Evolutionary conservation across 495 filamentous ascomycete genomes (phyloP), one percentile per base, ranked within the genome.

Genomic region (Poronia punctata): DNA sequence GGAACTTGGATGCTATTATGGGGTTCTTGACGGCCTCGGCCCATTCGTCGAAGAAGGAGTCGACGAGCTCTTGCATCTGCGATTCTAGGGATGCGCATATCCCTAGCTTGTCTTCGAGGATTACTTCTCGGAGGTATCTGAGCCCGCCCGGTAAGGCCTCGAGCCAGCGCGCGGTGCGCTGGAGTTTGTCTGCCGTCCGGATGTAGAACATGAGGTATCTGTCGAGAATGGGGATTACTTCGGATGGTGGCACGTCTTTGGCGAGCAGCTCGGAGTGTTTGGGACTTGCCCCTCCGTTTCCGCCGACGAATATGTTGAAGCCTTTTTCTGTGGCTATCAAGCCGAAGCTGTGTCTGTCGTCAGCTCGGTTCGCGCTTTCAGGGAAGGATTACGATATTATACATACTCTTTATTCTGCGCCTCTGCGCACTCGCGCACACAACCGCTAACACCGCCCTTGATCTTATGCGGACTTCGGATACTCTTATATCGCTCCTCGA

Each of bases 171-270:
- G 90, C 90, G 18, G 90, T 97, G 29, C 90, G 79, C 60, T 95
- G 89, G 1, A 97, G 79, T 56, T 88, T 93, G 68, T 97, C 90
- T 28, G 89, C 90, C 0, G 90, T 95, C 45, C 88, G 85, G 57
- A 97, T 95, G 66, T 97, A 95, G 72, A 97, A 94, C 68, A 88
- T 86, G 8, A 95, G 70, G 60, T 94, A 97, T 19, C 90, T 80
- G 60, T 97, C 90, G 0, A 97, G 68, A 24, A 95, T 84, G 8
- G 87, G 83, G 16, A 95, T 68, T 17, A 95, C 79, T 54, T 93
- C 82, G 38, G 88, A 83, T 0, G 87, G 78, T 0, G 89, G 80
- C 0, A 94, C 88, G 59, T 97, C 89, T 53, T 88, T 94, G 27
- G 86, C 84, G 1, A 97, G 76, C n/a, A 95, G 72, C 49, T 94